These are phyloP conservation scores for Lachancea cidri DNA, from an alignment of 805 yeast species.

Conservation along the genomic window DNA sequence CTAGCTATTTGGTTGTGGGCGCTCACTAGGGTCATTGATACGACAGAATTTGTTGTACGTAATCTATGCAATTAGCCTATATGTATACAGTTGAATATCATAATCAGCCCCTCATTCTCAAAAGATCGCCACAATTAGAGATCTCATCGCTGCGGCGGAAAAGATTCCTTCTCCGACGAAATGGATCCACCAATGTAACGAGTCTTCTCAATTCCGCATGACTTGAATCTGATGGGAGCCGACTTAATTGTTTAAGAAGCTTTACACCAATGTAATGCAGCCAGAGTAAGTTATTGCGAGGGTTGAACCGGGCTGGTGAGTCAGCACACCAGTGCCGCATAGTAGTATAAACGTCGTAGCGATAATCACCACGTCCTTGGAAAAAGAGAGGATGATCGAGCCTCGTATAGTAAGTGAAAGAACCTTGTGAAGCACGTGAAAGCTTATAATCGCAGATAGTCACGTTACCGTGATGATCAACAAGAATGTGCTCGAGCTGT, in stretches of 20 bases:
- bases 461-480: slow-evolving; percentile 38
- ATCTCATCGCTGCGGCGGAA: slow-evolving; percentile 8
- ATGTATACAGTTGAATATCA: neutral
- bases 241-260: slow-evolving; percentile 2
- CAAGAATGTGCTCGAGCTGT: slow-evolving; percentile 58
- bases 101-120: slow-evolving; percentile 3
- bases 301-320: slow-evolving; percentile 27
- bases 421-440: slow-evolving; percentile 40
- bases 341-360: slow-evolving; percentile 53
- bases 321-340: slow-evolving; percentile 39
- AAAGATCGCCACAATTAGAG: slow-evolving; percentile 4
- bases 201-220: slow-evolving; percentile 5
- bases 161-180: slow-evolving; percentile 5
- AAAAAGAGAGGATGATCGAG: slow-evolving; percentile 61
- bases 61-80: slow-evolving; percentile 3
- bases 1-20: slow-evolving; percentile 35
- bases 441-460: slow-evolving; percentile 56
- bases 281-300: slow-evolving; percentile 57
- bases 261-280: slow-evolving; percentile 54
- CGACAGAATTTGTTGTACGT: slow-evolving; percentile 23
- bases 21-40: slow-evolving; percentile 24
- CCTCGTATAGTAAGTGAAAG: slow-evolving; percentile 42
- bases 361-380: slow-evolving; percentile 55
- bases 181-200: slow-evolving; percentile 4
- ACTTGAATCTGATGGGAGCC: slow-evolving; percentile 3